Conservation (phyloP, 192 early-diverging fungal species). For the Diversispora epigaea region DNA sequence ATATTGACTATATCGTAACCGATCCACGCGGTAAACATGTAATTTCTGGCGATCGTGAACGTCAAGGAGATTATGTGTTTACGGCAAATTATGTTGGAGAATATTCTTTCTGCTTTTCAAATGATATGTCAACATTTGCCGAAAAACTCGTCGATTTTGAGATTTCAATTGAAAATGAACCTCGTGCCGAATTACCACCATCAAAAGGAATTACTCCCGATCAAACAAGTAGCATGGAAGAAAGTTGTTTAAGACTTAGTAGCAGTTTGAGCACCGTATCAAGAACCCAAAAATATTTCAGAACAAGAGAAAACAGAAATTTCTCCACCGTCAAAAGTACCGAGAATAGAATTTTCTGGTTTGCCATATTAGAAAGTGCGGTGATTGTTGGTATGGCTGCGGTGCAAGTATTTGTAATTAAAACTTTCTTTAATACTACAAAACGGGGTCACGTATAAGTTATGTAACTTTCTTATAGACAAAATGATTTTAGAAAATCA, state of each 20-base stretch:
- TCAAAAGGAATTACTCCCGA: constrained; percentile 38
- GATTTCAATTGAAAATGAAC: constrained; percentile 88
- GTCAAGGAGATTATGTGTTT: constrained; percentile 95
- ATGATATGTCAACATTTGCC: constrained; percentile 89
- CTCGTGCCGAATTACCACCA: constrained; percentile 43
- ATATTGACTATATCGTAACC: constrained; percentile 90
- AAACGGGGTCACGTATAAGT: constrained; percentile 58
- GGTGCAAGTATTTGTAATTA: constrained; percentile 93
- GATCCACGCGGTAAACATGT: constrained; percentile 71
- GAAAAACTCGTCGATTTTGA: constrained; percentile 97
- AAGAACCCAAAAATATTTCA: constrained; percentile 85
- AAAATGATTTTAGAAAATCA: too few relatives aligned
- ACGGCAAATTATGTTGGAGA: constrained; percentile 84
- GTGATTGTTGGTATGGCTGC: constrained; percentile 81
- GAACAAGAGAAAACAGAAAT: constrained; percentile 89
- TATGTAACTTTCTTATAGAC: background rate
- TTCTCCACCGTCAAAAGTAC: constrained; percentile 87
- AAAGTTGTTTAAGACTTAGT: constrained; percentile 62
- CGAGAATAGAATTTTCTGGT: constrained; percentile 89
- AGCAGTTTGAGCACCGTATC: constrained; percentile 67
- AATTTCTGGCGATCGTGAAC: constrained; percentile 79
- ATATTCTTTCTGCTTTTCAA: constrained; percentile 96
- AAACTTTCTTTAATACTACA: constrained; percentile 83
- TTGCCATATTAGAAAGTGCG: constrained; percentile 74
- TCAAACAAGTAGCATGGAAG: constrained; percentile 54